phyloP scores from a whole-genome alignment of 2,329 filamentous ascomycete species.

The Nemania diffusa region DNA sequence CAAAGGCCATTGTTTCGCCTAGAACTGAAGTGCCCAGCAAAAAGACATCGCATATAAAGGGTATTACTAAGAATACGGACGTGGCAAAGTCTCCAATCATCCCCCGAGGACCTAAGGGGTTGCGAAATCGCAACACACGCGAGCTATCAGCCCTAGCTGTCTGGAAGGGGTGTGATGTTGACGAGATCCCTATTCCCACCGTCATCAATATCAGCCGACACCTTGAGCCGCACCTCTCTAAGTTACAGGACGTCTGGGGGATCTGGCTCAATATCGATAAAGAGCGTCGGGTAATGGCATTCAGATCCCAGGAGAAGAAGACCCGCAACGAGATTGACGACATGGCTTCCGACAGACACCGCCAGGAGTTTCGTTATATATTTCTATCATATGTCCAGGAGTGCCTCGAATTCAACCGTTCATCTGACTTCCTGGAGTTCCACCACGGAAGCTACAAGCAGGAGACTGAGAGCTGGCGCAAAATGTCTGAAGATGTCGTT shows the following conservation, averaged over 20 bases:
- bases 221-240: not conserved
- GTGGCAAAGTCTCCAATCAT: not conserved
- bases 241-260: not conserved
- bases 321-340: not conserved
- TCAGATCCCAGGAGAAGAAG: not conserved
- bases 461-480: not conserved
- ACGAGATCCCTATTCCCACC: not conserved
- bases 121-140: not conserved
- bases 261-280: not conserved
- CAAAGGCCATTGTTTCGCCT: not conserved
- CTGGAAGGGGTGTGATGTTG: not conserved
- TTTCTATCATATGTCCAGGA: not conserved
- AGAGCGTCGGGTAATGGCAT: not conserved
- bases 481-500: not conserved
- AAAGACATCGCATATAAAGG: too few relatives aligned
- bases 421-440: not conserved
- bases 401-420: not conserved
- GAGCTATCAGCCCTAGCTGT: not conserved
- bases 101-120: not conserved
- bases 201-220: not conserved
- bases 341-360: not conserved
- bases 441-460: not conserved
- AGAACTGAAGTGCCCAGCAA: not conserved
- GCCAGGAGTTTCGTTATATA: not conserved
- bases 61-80: not conserved